Base-by-base conservation (phyloP, 208 protist species). In the Wallacemonas sp. region DNA sequence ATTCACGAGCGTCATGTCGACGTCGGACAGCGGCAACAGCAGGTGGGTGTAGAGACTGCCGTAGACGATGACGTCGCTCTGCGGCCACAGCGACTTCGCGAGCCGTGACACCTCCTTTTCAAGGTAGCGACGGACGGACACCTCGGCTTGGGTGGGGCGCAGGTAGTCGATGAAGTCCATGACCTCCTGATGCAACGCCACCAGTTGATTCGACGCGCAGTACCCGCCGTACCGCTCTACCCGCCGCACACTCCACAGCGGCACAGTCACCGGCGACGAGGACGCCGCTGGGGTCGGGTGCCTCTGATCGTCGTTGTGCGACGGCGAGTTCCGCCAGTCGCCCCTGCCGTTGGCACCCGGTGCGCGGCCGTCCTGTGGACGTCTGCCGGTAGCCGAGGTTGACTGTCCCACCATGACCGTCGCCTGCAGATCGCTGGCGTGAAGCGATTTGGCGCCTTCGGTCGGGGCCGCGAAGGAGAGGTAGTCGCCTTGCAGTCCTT, bases 11-110 rank as follows among this genome's bases (percentile, higher is more conserved):
- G 86, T 91, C 61, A 96, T 77, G 50, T 96, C 91, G 22, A 98
- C 39, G 68, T 97, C 89, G 0, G 83, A 91, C 1, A 83, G 76
- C 6, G 93, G 92, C 24, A 97, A 70, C 60, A 96, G 58, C 0
- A 98, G 82, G 13, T 93, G 63, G 12, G 93, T 97, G 42, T 78
- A 72, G 68, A 92, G 78, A 66, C 87, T 96, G 4, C 95, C 95
- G 66, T 94, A 97, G 12, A 93, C 79, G 24, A 92, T 34, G 5
- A 88, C 63, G 30, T 87, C 76, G 45, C 76, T 82, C 45, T 83
- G 73, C n/a, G 88, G 90, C 84, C 85, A 95, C 37, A 96, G 71
- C 34, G 71, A 78, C 38, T 84, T 75, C 27, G 78, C 83, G 22
- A 93, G 63, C 12, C 58, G 44, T 10, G 41, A 36, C 1, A 97